Evolutionary conservation across 2,329 filamentous ascomycete species (phyloP), one percentile per base, ranked within the genome.

Genomic region (Cladosporium sp.): DNA sequence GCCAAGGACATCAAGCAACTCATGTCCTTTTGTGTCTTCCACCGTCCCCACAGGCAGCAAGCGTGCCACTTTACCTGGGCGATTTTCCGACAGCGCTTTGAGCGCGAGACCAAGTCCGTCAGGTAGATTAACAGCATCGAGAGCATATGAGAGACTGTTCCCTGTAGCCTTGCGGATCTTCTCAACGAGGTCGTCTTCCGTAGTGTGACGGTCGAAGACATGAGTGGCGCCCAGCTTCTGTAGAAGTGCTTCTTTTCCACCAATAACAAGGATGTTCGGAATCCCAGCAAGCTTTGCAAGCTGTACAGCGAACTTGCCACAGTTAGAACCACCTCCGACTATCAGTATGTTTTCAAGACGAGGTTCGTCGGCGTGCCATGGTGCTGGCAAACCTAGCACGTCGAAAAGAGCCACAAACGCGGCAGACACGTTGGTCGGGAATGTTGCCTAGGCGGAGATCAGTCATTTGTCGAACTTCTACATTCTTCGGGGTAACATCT

Each of bases 1-100:
- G 26, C 59, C 59, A 36, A 62, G 59, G n/a, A 62, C 59, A 53
- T 62, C 59, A 3, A 62, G 48, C 26, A 62, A 21, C 14, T 62
- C 59, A 25, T 62, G 59, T n/a, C 59, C 59, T 54, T 13, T 49
- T 13, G 39, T 54, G 23, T 62, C 46, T 21, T 62, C n/a, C 14
- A 62, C 59, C 4, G 4, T 14, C n/a, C 59, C 59, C 2, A 62
- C 21, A 11, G 59, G 59, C 18, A 62, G 16, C 11, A 62, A 30
- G 26, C 59, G 25, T 26, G 59, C 59, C 21, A 36, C 25, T 26
- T 39, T 57, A 10, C 54, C 54, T 8, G n/a, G 32, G 21, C 11
- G n/a, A 7, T 14, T 10, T 26, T 49, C 30, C 10, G 59, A 62
- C 18, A 62, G 48, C 26, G 46, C 26, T 26, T 25, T 54, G 59